Conservation (phyloP, 768 basidiomycete species). For the Serendipita sp. region DNA sequence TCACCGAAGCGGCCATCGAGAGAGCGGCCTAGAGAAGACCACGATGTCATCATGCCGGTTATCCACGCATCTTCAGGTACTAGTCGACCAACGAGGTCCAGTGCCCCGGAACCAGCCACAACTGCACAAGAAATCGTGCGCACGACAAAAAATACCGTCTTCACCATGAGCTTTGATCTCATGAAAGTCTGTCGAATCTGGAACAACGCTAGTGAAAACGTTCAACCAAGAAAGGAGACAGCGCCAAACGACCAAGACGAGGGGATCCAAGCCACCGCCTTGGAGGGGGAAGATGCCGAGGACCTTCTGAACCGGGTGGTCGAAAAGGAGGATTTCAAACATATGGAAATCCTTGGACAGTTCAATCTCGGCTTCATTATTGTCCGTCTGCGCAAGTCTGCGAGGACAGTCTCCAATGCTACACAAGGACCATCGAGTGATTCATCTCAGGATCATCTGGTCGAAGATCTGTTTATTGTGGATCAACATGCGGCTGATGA, state of each 20-base stretch:
- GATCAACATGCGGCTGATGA: slow-evolving; percentile 98
- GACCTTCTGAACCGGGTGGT: slow-evolving; percentile 66
- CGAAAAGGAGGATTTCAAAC: slow-evolving; percentile 66
- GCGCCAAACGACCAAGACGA: not conserved
- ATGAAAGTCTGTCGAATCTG: no score
- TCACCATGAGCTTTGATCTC: no score
- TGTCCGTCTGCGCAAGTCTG: slow-evolving; percentile 38
- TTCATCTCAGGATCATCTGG: slow-evolving; percentile 11
- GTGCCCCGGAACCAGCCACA: no score
- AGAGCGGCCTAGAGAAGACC: no score
- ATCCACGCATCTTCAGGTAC: no score
- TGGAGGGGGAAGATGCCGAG: not conserved
- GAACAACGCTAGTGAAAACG: no score
- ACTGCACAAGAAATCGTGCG: no score
- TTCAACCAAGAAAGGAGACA: no score
- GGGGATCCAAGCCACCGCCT: not conserved
- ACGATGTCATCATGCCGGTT: no score
- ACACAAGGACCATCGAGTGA: slow-evolving; percentile 11
- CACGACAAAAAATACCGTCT: no score
- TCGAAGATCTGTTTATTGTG: slow-evolving; percentile 90
- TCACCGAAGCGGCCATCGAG: no score
- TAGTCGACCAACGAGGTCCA: no score
- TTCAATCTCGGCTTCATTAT: slow-evolving; percentile 96
- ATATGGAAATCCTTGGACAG: slow-evolving; percentile 81
- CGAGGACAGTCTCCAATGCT: not conserved